phyloP scores from a whole-genome alignment of 1,139 yeast species.

The Casaregolazyma lundiana region DNA sequence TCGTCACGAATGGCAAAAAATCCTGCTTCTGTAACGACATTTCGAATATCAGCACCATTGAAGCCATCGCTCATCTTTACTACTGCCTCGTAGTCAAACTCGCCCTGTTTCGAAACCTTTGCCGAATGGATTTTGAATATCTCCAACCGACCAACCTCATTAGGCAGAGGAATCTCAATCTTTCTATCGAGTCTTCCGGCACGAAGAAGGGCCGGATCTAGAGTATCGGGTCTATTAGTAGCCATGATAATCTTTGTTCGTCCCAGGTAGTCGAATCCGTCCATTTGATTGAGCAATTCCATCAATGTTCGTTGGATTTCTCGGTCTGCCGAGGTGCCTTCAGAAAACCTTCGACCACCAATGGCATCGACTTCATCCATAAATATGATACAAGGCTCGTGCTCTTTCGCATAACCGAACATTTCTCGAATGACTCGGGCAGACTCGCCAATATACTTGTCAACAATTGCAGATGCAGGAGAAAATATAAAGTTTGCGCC shows the following conservation, averaged over 20 bases:
- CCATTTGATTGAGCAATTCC: conserved; percentile 98
- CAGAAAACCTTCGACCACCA: conserved; percentile 97
- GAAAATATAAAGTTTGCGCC: conserved; percentile 97
- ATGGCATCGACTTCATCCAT: conserved; percentile 99
- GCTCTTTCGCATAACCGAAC: conserved; percentile 98
- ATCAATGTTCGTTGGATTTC: conserved; percentile 97
- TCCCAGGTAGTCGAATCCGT: conserved; percentile 95
- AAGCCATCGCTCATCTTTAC: conserved; percentile 99
- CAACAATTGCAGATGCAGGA: conserved; percentile 97
- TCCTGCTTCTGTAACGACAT: conserved; percentile 98
- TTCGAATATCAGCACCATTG: conserved; percentile 98
- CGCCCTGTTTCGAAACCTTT: conserved; percentile 86
- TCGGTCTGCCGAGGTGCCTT: conserved; percentile 98
- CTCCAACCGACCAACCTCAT: conserved; percentile 93
- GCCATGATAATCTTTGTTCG: conserved; percentile 99
- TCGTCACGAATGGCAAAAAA: conserved; percentile 98
- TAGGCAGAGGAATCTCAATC: conserved; percentile 93
- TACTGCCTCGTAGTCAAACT: conserved; percentile 93
- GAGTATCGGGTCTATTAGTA: conserved; percentile 95
- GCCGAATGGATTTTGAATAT: conserved; percentile 92
- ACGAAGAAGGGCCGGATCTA: conserved; percentile 97
- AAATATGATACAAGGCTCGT: conserved; percentile 96
- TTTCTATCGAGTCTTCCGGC: conserved; percentile 98
- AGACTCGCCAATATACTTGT: conserved; percentile 96
- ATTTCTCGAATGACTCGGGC: conserved; percentile 96